phyloP scores from a whole-genome alignment of 2,329 filamentous ascomycete genomes.

The Sporothrix variecibatus region DNA sequence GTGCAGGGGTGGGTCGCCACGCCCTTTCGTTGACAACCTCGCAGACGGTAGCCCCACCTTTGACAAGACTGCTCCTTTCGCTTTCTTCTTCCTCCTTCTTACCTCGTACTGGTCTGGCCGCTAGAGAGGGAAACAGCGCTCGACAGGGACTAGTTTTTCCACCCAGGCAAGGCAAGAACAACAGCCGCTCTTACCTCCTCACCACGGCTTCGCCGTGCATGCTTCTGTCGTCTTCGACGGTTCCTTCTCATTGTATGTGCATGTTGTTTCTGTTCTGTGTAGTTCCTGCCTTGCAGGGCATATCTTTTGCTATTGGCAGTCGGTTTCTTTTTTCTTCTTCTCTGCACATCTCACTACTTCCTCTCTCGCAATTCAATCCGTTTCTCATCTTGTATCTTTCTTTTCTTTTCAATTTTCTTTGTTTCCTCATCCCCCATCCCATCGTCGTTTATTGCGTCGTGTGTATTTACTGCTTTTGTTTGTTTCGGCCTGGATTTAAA shows the following conservation, averaged over 20 bases:
- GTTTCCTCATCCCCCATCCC: neutral
- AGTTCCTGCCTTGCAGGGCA: conserved; percentile 1
- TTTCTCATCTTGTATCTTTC: neutral
- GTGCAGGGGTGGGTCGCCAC: conserved; percentile 23
- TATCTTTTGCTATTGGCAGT: neutral
- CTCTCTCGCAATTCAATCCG: neutral
- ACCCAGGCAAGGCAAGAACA: conserved; percentile 12
- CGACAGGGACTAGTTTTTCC: neutral
- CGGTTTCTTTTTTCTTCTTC: neutral
- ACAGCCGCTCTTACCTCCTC: conserved; percentile 16
- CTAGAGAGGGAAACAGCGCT: conserved; percentile 10
- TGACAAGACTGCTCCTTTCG: neutral
- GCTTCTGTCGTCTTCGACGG: conserved; percentile 4
- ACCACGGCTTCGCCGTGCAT: conserved; percentile 14
- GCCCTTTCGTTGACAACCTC: conserved; percentile 30
- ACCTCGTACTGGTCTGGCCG: conserved; percentile 5
- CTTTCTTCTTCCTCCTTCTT: conserved; percentile 24
- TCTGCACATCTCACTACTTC: neutral
- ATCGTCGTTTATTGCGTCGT: conserved; percentile 3
- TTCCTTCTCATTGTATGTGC: neutral
- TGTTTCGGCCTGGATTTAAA: neutral
- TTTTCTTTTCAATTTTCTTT: neutral
- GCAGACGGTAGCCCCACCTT: conserved; percentile 20
- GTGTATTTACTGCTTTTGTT: neutral
- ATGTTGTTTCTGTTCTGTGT: neutral